Base-by-base conservation (phyloP, 768 basidiomycete genomes). In the Mycena pura region DNA sequence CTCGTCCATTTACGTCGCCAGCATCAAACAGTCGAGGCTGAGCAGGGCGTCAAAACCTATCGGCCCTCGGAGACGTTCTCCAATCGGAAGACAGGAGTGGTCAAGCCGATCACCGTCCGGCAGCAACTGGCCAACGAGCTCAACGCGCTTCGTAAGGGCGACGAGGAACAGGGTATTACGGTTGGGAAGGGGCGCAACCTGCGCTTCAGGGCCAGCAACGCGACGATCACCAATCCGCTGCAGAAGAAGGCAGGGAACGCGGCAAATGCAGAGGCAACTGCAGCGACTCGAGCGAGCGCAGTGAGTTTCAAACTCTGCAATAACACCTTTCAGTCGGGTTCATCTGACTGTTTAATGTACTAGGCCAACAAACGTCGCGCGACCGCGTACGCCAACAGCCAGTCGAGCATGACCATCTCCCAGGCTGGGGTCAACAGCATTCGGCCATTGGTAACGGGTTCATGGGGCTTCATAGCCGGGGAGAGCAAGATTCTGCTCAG, bases 21-120 rank as follows among this genome's bases (percentile, higher is more conserved):
- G 7, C 44, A 57, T n/a, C 55, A 57, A 27, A 57, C 55, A 2
- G 5, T 14, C 4, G 41, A 54, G 15, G 40, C 5, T 6, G 22
- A 29, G 14, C 43, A 21, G 28, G 55, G 55, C 9, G 54, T 56
- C 17, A 31, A 44, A 3, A 56, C 54, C 2, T 45, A 45, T 34
- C 45, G 11, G 32, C 10, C 27, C 2, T 38, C 44, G 1, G 45
- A 38, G 4, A 57, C 55, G 2, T 57, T 39, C 41, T 45, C 15
- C 4, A 56, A 56, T n/a, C 54, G 3, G 24, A 56, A 54, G 22
- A 53, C 51, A 3, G 51, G 51, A 5, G 51, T n/a, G 5, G 51
- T n/a, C 2, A 53, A 53, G 17, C 22, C 34, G 6, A 24, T 53
- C 4, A 40, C 51, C 19, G 51, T 41, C 5, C 51, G 51, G 5